Evolutionary conservation across 805 yeast genomes (phyloP).

Genomic region (Yamadazyma akitaensis): DNA sequence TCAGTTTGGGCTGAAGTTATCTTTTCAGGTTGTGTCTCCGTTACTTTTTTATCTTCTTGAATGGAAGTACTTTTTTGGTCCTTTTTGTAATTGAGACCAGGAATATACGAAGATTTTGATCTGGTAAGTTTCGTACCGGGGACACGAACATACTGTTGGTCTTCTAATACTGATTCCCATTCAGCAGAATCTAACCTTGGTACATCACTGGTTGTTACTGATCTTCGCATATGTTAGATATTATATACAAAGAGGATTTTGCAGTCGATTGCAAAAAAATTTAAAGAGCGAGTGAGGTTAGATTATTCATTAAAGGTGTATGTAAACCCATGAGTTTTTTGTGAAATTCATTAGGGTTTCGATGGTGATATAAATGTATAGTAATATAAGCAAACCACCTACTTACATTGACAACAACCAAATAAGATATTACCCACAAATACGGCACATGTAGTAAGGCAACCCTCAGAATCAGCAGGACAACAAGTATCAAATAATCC

Average conservation of each 20-base stretch:
- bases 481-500: constrained; percentile 40
- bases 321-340: no score
- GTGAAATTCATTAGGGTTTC: no score
- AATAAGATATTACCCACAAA: constrained; percentile 37
- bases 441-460: constrained; percentile 31
- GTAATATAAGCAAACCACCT: background rate
- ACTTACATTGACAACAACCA: constrained; percentile 30
- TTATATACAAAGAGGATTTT: background rate
- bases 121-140: constrained; percentile 1
- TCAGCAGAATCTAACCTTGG: background rate
- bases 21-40: background rate
- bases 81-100: constrained; percentile 8
- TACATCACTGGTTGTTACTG: constrained; percentile 1
- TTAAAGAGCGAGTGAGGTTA: background rate
- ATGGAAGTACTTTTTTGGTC: background rate
- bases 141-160: background rate
- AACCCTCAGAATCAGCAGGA: constrained; percentile 42
- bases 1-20: constrained; percentile 12
- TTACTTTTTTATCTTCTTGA: background rate
- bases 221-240: background rate
- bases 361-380: background rate
- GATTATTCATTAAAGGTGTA: constrained; percentile 1
- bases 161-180: background rate
- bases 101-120: constrained; percentile 10
- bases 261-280: constrained; percentile 1